Evolutionary conservation across 1,139 yeast species (phyloP).

Genomic region (Suhomyces guaymorum): DNA sequence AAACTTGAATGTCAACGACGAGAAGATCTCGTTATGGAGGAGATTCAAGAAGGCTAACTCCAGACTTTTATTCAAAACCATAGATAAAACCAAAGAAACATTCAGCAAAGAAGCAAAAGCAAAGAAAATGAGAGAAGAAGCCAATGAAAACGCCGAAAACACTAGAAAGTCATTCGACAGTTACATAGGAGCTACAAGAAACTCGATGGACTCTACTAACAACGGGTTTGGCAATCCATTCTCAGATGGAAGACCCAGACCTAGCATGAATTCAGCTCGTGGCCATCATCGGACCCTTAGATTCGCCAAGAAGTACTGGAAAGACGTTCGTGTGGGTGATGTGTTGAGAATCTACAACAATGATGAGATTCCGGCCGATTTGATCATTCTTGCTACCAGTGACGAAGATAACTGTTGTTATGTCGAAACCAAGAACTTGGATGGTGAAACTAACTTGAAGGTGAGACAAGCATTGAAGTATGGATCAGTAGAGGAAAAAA

Average conservation of each 20-base stretch:
- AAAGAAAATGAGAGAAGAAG: constrained; percentile 27
- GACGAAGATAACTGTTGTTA: constrained; percentile 56
- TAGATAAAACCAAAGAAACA: constrained; percentile 32
- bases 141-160: constrained; percentile 14
- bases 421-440: constrained; percentile 60
- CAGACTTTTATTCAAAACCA: constrained; percentile 28
- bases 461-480: constrained; percentile 52
- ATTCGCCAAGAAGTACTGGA: constrained; percentile 48
- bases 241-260: constrained; percentile 14
- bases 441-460: constrained; percentile 62
- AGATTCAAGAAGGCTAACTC: constrained; percentile 54
- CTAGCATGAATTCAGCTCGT: constrained; percentile 1
- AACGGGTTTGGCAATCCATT: constrained; percentile 28
- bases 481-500: constrained; percentile 34
- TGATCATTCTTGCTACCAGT: constrained; percentile 50
- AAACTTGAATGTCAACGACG: constrained; percentile 49
- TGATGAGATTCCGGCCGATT: constrained; percentile 62
- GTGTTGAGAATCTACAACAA: constrained; percentile 51
- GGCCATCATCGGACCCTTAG: constrained; percentile 25
- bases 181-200: constrained; percentile 12
- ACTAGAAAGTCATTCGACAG: constrained; percentile 40
- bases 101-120: constrained; percentile 42
- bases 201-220: constrained; percentile 6
- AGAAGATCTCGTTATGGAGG: constrained; percentile 59
- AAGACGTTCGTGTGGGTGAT: constrained; percentile 57